These are phyloP conservation scores for Lasiodiplodia citricola DNA, from an alignment of 2,329 filamentous ascomycete species.

Conservation along the genomic window DNA sequence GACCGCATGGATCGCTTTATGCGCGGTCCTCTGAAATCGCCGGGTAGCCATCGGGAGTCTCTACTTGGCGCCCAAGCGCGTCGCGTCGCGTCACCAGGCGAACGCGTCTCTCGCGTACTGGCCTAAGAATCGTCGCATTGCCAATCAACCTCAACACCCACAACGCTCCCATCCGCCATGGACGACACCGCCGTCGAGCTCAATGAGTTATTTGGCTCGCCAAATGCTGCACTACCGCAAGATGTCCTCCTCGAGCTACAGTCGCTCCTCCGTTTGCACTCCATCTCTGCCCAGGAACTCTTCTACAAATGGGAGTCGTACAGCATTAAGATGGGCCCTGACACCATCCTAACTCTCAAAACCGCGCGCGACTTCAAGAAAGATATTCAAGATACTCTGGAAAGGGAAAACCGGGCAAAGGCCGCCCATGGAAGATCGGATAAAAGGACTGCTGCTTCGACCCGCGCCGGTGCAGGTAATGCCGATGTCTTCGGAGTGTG, in stretches of 20 bases:
- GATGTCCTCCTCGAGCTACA: conserved; percentile 83
- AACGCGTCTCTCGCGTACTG: background rate
- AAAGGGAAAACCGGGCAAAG: conserved; percentile 74
- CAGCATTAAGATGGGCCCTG: conserved; percentile 92
- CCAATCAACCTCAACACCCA: conserved; percentile 10
- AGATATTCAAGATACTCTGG: conserved; percentile 81
- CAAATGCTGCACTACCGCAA: conserved; percentile 64
- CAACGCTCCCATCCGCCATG: conserved; percentile 46
- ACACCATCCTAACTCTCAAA: conserved; percentile 72
- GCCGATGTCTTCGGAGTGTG: conserved; percentile 80
- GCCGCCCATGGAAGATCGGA: conserved; percentile 62
- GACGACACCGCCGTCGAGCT: conserved; percentile 58
- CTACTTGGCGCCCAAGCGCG: conserved; percentile 29
- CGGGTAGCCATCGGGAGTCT: background rate
- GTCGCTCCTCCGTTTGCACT: conserved; percentile 85
- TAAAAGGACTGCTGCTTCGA: conserved; percentile 67
- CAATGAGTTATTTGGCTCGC: conserved; percentile 63
- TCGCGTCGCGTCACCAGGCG: conserved; percentile 23
- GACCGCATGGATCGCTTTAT: no score
- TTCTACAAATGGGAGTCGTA: conserved; percentile 99
- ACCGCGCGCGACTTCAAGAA: conserved; percentile 81
- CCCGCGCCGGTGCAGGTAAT: conserved; percentile 59
- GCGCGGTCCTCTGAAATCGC: no score
- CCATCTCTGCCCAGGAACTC: conserved; percentile 80
- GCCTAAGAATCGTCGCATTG: conserved; percentile 9